phyloP scores from a whole-genome alignment of 306 rosid species.

The Boehmeria nivea region DNA sequence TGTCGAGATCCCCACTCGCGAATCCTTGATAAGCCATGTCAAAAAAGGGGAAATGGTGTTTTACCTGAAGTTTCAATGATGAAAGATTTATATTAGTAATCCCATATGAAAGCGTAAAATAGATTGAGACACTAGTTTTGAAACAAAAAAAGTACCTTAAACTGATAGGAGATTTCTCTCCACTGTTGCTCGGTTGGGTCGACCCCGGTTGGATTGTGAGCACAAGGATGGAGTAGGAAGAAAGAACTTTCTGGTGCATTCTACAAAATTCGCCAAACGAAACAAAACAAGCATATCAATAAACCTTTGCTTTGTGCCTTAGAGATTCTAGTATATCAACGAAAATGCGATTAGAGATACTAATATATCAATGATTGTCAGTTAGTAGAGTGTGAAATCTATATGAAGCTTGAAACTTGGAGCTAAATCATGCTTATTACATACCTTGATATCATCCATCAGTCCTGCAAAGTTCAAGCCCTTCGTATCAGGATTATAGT shows the following conservation, averaged over 20 bases:
- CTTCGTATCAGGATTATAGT: slow-evolving; percentile 27
- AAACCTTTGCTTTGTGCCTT: not conserved
- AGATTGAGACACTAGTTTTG: too few relatives aligned
- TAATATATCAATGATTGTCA: not conserved
- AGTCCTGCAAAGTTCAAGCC: slow-evolving; percentile 32
- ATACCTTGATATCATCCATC: slow-evolving; percentile 35
- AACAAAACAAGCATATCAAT: not conserved
- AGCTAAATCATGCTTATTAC: not conserved
- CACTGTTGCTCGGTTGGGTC: slow-evolving; percentile 37
- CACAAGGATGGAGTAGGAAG: slow-evolving; percentile 40
- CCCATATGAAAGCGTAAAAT: too few relatives aligned
- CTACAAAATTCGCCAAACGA: slow-evolving; percentile 14
- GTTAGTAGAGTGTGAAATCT: not conserved
- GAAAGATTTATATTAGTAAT: too few relatives aligned
- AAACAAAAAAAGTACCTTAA: slow-evolving; percentile 27
- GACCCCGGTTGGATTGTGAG: slow-evolving; percentile 41
- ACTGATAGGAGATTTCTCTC: slow-evolving; percentile 29
- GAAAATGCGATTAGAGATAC: not conserved
- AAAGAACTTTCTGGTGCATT: slow-evolving; percentile 28
- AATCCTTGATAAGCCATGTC: slow-evolving; percentile 45
- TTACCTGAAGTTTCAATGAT: slow-evolving; percentile 27
- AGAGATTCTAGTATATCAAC: not conserved
- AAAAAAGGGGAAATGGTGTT: slow-evolving; percentile 37
- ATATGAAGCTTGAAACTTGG: not conserved
- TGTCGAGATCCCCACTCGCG: slow-evolving; percentile 38